phyloP scores from a whole-genome alignment of 164 flowering plant species.

The Magnolia sinica region DNA sequence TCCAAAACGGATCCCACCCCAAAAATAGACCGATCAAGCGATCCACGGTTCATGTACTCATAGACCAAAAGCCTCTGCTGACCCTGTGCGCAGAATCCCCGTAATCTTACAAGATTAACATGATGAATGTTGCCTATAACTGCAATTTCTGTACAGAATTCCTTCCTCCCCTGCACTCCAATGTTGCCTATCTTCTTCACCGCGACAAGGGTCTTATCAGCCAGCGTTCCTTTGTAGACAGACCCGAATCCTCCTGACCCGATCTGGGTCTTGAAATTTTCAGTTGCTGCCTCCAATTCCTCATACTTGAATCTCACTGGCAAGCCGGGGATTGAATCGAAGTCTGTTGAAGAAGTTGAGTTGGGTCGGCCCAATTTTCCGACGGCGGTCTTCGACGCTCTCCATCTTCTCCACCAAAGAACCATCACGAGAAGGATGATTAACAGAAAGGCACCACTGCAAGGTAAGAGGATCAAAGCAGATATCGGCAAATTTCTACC shows the following conservation, averaged over 20 bases:
- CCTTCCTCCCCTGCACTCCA: constrained; percentile 68
- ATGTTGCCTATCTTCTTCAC: constrained; percentile 69
- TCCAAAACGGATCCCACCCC: constrained; percentile 62
- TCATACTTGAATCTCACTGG: constrained; percentile 64
- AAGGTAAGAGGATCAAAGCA: constrained; percentile 60
- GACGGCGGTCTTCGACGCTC: constrained; percentile 6
- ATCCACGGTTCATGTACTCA: constrained; percentile 86
- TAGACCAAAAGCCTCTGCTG: constrained; percentile 69
- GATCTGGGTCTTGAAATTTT: constrained; percentile 49
- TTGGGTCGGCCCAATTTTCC: constrained; percentile 24
- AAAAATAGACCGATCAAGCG: constrained; percentile 70
- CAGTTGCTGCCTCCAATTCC: constrained; percentile 66
- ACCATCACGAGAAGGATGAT: constrained; percentile 24
- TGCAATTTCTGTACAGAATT: constrained; percentile 86
- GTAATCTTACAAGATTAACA: constrained; percentile 69
- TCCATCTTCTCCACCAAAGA: constrained; percentile 47
- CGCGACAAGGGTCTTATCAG: constrained; percentile 67
- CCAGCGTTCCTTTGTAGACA: constrained; percentile 66
- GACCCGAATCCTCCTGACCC: constrained; percentile 88
- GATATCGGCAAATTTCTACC: constrained; percentile 37
- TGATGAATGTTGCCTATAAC: constrained; percentile 84
- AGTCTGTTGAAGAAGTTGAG: constrained; percentile 34
- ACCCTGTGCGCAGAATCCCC: constrained; percentile 75
- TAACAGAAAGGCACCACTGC: constrained; percentile 40
- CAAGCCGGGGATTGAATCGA: constrained; percentile 71